Percentiles rank a stretch among this genome's conserved stretches.
Conservation (phyloP, 108 stramenopile species). For the Mayamaea pseudoterrestris region DNA sequence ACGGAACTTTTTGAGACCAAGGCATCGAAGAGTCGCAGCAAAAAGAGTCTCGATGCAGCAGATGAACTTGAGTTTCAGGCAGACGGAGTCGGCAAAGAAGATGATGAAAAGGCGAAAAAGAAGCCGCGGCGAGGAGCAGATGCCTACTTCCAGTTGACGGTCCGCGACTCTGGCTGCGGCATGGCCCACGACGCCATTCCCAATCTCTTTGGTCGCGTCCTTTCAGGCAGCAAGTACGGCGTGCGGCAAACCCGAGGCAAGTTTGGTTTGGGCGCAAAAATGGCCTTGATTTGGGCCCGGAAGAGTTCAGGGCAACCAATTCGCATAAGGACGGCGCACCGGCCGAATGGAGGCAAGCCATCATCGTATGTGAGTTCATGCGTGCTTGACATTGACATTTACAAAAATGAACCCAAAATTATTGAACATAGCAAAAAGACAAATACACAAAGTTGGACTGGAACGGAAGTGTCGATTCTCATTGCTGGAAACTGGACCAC, state of each 20-base stretch:
- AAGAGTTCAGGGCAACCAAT: constrained; percentile 91
- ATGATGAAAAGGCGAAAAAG: constrained; percentile 4
- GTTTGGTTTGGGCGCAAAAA: constrained; percentile 95
- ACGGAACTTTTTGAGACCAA: constrained; percentile 22
- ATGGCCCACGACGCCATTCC: constrained; percentile 89
- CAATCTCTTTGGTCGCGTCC: constrained; percentile 81
- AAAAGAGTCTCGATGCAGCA: background rate
- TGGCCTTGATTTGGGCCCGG: constrained; percentile 96
- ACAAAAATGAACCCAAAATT: constrained; percentile 80
- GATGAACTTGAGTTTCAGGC: no score
- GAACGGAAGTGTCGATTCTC: constrained; percentile 78
- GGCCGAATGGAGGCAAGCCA: constrained; percentile 20
- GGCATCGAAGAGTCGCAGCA: constrained; percentile 6
- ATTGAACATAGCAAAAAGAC: constrained; percentile 52
- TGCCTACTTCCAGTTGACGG: constrained; percentile 76
- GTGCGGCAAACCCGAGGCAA: constrained; percentile 94
- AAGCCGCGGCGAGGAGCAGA: constrained; percentile 21
- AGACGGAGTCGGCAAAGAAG: background rate
- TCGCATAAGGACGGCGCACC: constrained; percentile 48
- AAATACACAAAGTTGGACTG: constrained; percentile 60
- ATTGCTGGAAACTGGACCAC: constrained; percentile 90
- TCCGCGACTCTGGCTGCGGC: constrained; percentile 93
- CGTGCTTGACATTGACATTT: constrained; percentile 91
- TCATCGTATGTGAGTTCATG: constrained; percentile 47
- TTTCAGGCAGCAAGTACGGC: constrained; percentile 91